Percentiles rank a stretch among this genome's conserved stretches.
Evolutionary conservation across 768 basidiomycete species (phyloP).

Genomic region (Tulasnella sp.): DNA sequence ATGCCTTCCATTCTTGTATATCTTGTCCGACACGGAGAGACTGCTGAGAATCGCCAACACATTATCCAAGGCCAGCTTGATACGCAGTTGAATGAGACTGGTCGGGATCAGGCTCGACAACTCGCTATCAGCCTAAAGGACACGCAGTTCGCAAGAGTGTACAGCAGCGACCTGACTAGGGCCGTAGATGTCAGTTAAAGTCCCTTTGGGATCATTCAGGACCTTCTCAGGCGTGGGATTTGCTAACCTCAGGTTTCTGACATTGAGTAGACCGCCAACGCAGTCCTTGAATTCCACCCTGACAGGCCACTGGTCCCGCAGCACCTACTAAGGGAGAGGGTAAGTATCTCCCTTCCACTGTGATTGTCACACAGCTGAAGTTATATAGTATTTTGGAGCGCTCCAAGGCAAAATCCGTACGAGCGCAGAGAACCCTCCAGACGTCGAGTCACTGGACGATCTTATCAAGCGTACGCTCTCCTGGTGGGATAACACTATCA

Average conservation of each 20-base stretch:
- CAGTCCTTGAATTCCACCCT: constrained; percentile 15
- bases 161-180: constrained; percentile 24
- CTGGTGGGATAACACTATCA: constrained; percentile 6
- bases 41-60: constrained; percentile 8
- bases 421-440: background rate
- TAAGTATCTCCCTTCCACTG: background rate
- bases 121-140: constrained; percentile 17
- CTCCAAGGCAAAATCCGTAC: constrained; percentile 9
- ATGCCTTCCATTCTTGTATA: constrained; percentile 10
- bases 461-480: constrained; percentile 4
- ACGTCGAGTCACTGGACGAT: background rate
- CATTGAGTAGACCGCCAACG: constrained; percentile 11
- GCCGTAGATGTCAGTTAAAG: constrained; percentile 26
- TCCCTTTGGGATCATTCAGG: too few relatives aligned
- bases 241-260: background rate
- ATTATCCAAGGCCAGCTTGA: constrained; percentile 22
- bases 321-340: background rate
- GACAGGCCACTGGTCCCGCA: background rate
- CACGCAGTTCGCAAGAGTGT: constrained; percentile 23
- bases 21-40: constrained; percentile 17
- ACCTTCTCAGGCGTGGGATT: background rate
- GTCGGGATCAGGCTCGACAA: constrained; percentile 15
- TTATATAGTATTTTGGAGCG: background rate
- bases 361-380: background rate
- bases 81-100: constrained; percentile 19